phyloP scores from a whole-genome alignment of 257 asterid species.

The Catharanthus roseus region DNA sequence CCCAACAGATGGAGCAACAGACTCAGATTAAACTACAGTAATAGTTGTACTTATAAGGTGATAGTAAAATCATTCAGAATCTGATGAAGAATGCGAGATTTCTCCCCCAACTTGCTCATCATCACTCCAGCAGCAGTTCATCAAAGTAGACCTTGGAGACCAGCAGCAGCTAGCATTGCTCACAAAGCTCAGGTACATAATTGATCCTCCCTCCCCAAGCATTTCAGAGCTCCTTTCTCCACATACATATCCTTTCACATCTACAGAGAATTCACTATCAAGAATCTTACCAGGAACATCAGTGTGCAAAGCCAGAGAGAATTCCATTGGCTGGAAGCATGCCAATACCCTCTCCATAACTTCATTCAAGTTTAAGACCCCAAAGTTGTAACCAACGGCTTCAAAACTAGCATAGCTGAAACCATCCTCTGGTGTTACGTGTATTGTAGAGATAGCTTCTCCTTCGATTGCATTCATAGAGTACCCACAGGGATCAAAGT shows the following conservation, averaged over 20 bases:
- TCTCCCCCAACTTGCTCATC: constrained; percentile 56
- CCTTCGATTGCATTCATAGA: constrained; percentile 78
- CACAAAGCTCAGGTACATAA: constrained; percentile 43
- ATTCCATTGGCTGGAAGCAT: constrained; percentile 65
- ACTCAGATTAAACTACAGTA: not conserved
- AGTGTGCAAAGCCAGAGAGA: constrained; percentile 61
- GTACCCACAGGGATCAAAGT: constrained; percentile 84
- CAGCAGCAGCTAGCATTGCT: constrained; percentile 40
- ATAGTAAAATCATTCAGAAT: not conserved
- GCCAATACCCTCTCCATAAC: constrained; percentile 63
- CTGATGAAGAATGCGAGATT: not conserved
- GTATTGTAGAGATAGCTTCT: constrained; percentile 59
- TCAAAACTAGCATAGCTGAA: constrained; percentile 90
- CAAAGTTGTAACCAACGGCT: constrained; percentile 65
- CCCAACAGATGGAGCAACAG: not conserved
- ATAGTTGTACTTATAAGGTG: not conserved
- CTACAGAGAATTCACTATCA: constrained; percentile 24
- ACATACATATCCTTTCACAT: constrained; percentile 36
- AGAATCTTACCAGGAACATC: constrained; percentile 34
- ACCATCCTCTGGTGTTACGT: constrained; percentile 77
- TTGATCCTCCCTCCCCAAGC: constrained; percentile 48
- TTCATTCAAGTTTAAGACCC: constrained; percentile 25
- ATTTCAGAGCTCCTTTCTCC: constrained; percentile 49
- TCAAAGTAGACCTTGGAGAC: constrained; percentile 64
- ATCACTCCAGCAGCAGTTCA: constrained; percentile 60